phyloP scores from a whole-genome alignment of 2,329 filamentous ascomycete species.

The Epichloe sylvatica region DNA sequence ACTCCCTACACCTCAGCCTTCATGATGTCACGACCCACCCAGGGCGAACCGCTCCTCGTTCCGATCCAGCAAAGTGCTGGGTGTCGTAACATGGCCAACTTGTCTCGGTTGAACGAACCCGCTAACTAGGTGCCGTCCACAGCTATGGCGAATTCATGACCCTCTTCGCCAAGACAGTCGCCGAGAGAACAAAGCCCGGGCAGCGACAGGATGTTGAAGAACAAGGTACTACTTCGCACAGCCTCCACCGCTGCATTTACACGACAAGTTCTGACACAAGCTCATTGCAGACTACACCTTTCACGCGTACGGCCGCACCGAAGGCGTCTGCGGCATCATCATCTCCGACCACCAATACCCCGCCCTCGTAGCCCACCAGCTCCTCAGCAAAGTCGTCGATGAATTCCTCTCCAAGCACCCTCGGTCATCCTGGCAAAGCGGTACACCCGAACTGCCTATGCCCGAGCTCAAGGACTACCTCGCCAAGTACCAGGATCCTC shows the following conservation, averaged over 20 bases:
- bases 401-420: conserved; percentile 73
- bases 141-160: conserved; percentile 57
- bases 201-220: conserved; percentile 78
- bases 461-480: conserved; percentile 68
- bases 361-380: conserved; percentile 66
- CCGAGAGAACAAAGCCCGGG: conserved; percentile 68
- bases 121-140: conserved; percentile 4
- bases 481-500: conserved; percentile 66
- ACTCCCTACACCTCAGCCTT: not conserved
- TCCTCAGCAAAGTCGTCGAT: conserved; percentile 75
- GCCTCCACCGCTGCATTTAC: no score
- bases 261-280: not conserved
- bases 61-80: not conserved
- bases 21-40: not conserved
- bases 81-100: not conserved
- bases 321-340: conserved; percentile 63
- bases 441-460: conserved; percentile 43
- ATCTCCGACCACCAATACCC: conserved; percentile 67
- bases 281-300: conserved; percentile 49
- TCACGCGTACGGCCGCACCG: conserved; percentile 62
- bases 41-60: not conserved
- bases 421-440: conserved; percentile 48
- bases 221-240: conserved; percentile 39
- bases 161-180: conserved; percentile 74
- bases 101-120: not conserved